These are phyloP conservation scores for Colletotrichum falcatum DNA, from an alignment of 2,329 filamentous ascomycete genomes.

Conservation along the genomic window DNA sequence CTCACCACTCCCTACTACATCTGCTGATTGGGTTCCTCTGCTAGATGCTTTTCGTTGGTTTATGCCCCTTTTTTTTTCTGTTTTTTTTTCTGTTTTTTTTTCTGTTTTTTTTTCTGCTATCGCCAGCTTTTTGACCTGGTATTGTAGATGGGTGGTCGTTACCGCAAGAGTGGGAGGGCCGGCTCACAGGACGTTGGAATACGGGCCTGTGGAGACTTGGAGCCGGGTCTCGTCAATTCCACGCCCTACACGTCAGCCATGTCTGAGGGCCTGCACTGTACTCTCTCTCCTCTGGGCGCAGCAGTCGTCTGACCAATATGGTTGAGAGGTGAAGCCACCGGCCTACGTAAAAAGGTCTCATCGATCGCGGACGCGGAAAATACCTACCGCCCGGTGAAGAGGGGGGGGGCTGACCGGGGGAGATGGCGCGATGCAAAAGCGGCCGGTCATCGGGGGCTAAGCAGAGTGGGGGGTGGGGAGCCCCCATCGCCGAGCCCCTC, in stretches of 20 bases:
- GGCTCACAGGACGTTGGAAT: background rate
- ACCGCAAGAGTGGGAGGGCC: too few relatives aligned
- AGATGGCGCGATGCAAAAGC: constrained; percentile 17
- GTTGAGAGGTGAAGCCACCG: background rate
- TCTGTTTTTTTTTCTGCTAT: too few relatives aligned
- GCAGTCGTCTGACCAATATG: background rate
- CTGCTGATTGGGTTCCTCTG: too few relatives aligned
- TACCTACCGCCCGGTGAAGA: constrained; percentile 9
- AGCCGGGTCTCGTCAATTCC: background rate
- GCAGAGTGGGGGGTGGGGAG: background rate
- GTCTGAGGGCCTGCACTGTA: background rate
- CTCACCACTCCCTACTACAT: too few relatives aligned
- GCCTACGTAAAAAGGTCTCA: background rate
- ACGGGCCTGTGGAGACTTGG: background rate
- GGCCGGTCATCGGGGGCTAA: constrained; percentile 28
- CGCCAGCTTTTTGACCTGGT: too few relatives aligned
- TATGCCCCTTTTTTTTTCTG: too few relatives aligned
- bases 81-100: too few relatives aligned
- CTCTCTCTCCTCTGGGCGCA: background rate
- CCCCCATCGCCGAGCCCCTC: constrained; percentile 22
- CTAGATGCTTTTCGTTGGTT: too few relatives aligned
- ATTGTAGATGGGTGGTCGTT: too few relatives aligned
- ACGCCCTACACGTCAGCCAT: background rate
- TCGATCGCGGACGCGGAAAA: constrained; percentile 12
- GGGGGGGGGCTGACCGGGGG: background rate